phyloP scores from a whole-genome alignment of 345 rosid species.

The Bretschneidera sinensis region DNA sequence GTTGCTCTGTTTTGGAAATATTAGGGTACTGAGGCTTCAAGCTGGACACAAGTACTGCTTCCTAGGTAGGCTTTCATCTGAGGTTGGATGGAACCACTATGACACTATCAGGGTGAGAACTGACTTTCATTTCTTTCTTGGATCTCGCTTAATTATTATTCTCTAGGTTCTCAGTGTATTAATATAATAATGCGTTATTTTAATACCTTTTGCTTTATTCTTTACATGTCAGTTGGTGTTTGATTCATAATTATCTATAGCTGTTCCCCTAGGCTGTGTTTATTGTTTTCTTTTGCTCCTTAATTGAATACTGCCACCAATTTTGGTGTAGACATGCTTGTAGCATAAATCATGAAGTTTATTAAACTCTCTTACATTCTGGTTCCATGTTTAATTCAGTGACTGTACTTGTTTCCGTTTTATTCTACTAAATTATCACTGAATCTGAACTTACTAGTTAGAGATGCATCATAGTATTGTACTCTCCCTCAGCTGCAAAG shows the following conservation, averaged over 20 bases:
- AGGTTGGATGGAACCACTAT: constrained; percentile 85
- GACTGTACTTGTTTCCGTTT: too few species aligned
- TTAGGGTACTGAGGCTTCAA: constrained; percentile 65
- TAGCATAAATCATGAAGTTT: background rate
- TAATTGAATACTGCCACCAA: too few species aligned
- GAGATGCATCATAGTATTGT: background rate
- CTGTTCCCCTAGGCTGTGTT: background rate
- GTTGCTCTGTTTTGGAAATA: background rate
- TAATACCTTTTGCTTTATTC: background rate
- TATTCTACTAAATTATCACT: too few species aligned
- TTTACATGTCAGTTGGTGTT: too few species aligned
- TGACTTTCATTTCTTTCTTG: background rate
- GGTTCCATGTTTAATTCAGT: background rate
- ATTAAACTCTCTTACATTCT: background rate
- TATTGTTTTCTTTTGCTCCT: background rate
- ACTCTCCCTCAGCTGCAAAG: too few species aligned
- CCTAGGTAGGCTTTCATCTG: constrained; percentile 60
- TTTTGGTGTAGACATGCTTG: background rate
- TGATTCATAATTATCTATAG: too few species aligned
- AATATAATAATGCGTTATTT: too few species aligned
- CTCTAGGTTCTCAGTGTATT: background rate
- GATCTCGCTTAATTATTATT: background rate
- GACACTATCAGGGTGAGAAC: constrained; percentile 68
- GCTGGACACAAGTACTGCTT: constrained; percentile 67
- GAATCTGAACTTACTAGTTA: background rate